phyloP scores from a whole-genome alignment of 371 early-diverging fungal species.

The Apophysomyces elegans region DNA sequence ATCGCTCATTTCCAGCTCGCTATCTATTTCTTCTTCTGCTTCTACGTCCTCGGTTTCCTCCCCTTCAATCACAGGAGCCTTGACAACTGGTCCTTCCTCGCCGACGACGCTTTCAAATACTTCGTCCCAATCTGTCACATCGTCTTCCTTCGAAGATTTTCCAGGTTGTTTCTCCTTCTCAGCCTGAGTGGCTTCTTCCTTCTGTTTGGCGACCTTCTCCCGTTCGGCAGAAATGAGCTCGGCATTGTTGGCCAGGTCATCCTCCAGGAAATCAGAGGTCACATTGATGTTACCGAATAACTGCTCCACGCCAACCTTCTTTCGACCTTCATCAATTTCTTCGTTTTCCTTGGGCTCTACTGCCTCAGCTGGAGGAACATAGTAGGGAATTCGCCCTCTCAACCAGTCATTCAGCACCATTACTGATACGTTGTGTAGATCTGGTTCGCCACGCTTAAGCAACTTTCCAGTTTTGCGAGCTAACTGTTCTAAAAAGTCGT shows the following conservation, averaged over 20 bases:
- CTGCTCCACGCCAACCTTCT: constrained; percentile 72
- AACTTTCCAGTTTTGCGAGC: constrained; percentile 93
- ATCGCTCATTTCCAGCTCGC: constrained; percentile 62
- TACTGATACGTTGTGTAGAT: constrained; percentile 92
- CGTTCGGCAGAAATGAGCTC: constrained; percentile 53
- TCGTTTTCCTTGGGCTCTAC: constrained; percentile 34
- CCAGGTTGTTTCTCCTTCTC: constrained; percentile 21
- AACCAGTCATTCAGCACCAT: constrained; percentile 99
- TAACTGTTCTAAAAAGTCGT: constrained; percentile 92
- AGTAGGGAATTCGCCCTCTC: constrained; percentile 98
- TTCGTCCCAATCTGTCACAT: constrained; percentile 86
- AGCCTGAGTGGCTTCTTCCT: constrained; percentile 44
- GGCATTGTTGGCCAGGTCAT: constrained; percentile 74
- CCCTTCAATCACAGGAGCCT: constrained; percentile 34
- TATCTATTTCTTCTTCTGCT: constrained; percentile 57
- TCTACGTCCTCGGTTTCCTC: constrained; percentile 23
- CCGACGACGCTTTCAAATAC: constrained; percentile 84
- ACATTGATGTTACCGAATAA: constrained; percentile 85
- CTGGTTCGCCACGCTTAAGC: constrained; percentile 97
- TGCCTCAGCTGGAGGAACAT: constrained; percentile 82
- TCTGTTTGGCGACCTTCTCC: constrained; percentile 50
- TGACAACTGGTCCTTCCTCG: constrained; percentile 60
- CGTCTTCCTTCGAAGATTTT: constrained; percentile 37
- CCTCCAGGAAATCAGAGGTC: constrained; percentile 73
- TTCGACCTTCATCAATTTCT: constrained; percentile 39